These are phyloP conservation scores for Bretziella fagacearum DNA, from an alignment of 2,329 filamentous ascomycete species.

Conservation along the genomic window DNA sequence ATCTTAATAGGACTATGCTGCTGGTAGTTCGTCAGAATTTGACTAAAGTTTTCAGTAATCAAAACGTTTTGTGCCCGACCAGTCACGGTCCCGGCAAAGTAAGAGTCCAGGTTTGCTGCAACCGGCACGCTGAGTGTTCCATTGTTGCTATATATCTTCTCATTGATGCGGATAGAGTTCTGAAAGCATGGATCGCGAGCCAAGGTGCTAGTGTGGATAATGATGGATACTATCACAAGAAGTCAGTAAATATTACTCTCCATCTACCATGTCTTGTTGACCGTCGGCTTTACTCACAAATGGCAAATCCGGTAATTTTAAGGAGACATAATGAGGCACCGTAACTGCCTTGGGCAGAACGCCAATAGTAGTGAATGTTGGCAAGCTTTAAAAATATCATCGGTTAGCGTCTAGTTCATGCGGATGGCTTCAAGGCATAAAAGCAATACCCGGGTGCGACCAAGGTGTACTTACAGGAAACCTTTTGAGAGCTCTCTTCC, in stretches of 20 bases:
- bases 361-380: slow-evolving; percentile 14
- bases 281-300: slow-evolving; percentile 4
- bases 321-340: slow-evolving; percentile 6
- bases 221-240: slow-evolving; percentile 7
- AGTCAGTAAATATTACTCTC: background rate
- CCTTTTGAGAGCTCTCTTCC: slow-evolving; percentile 8
- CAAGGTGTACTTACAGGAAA: slow-evolving; percentile 13
- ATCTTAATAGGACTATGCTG: slow-evolving; percentile 11
- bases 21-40: slow-evolving; percentile 12
- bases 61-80: slow-evolving; percentile 13
- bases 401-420: background rate
- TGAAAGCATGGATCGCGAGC: slow-evolving; percentile 13
- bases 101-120: slow-evolving; percentile 6
- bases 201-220: slow-evolving; percentile 12
- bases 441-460: background rate
- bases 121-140: slow-evolving; percentile 10
- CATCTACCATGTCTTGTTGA: background rate
- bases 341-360: slow-evolving; percentile 9
- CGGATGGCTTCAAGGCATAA: background rate
- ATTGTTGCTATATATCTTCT: slow-evolving; percentile 8
- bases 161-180: slow-evolving; percentile 13
- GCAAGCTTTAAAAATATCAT: slow-evolving; percentile 8
- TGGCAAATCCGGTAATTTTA: slow-evolving; percentile 13
- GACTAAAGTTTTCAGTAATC: slow-evolving; percentile 14
- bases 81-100: slow-evolving; percentile 11